Percentiles rank a stretch among this genome's conserved stretches.
These are phyloP conservation scores for Pseudozyma sp. DNA, from an alignment of 1,284 basidiomycete species.

Conservation along the genomic window DNA sequence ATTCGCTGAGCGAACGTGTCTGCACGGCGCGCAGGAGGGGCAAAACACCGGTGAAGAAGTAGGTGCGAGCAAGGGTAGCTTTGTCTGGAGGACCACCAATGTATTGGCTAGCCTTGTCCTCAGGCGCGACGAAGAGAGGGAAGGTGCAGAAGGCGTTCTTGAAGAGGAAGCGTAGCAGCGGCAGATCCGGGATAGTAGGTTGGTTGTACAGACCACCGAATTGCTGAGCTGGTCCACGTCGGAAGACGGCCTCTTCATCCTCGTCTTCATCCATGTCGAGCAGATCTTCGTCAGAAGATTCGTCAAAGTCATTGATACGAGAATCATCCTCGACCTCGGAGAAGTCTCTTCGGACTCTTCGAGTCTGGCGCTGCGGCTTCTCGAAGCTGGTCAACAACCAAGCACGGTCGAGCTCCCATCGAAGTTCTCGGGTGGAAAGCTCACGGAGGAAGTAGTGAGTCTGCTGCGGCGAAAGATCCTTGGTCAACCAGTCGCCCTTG, in stretches of 20 bases:
- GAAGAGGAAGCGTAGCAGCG: conserved; percentile 62
- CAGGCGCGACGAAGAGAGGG: conserved; percentile 62
- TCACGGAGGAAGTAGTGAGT: conserved; percentile 63
- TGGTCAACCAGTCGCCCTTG: conserved; percentile 54
- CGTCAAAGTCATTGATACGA: conserved; percentile 58
- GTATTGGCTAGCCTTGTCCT: conserved; percentile 46
- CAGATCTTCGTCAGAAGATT: conserved; percentile 50
- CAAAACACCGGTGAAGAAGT: conserved; percentile 54
- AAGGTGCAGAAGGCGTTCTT: conserved; percentile 64
- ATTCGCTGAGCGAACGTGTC: conserved; percentile 58
- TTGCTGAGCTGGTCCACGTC: conserved; percentile 42
- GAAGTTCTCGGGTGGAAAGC: conserved; percentile 54
- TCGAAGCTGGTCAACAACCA: conserved; percentile 59
- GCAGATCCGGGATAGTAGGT: conserved; percentile 50
- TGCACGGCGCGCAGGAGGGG: conserved; percentile 61
- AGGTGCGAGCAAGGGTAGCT: conserved; percentile 54
- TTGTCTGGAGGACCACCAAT: conserved; percentile 53
- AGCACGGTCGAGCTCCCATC: conserved; percentile 63
- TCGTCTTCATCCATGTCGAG: conserved; percentile 47
- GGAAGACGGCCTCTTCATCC: conserved; percentile 64
- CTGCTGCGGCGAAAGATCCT: conserved; percentile 55
- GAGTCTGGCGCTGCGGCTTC: conserved; percentile 38
- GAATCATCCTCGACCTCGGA: conserved; percentile 52
- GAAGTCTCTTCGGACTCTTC: conserved; percentile 22
- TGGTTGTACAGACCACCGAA: conserved; percentile 41